Evolutionary conservation across 495 filamentous ascomycete species (phyloP), one percentile per base, ranked within the genome.

Genomic region (Bathelium albidoporum): DNA sequence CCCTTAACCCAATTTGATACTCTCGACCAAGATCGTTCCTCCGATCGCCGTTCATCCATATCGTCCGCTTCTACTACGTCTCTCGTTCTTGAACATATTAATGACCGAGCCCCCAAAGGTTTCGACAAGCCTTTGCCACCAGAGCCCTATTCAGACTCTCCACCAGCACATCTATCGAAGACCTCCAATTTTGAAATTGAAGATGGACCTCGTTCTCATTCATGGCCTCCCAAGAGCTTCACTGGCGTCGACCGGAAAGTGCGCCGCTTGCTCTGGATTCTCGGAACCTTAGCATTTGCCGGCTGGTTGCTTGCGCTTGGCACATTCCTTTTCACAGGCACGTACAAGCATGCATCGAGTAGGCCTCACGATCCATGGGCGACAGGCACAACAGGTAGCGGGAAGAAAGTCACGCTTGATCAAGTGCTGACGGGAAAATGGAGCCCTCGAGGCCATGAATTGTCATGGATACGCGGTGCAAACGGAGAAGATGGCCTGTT

Each of bases 401-500:
- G 89, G 14, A 94, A 87, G 75, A 82, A 85, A 43, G 80, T 97
- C 34, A 93, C 89, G 2, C 75, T 97, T 18, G 84, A 93, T 58
- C 87, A 96, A 69, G 84, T 96, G 12, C 77, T 93, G 72, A 72
- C 65, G 1, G 89, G 92, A 18, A 71, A 80, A 69, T 98, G 91
- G 91, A 75, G 75, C 10, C 74, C 90, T 24, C 75, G 74, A 49
- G 80, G 77, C 52, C 89, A 93, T 70, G 81, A 80, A 29, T 89
- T 97, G 61, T 85, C 86, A 12, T 98, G 94, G 94, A 93, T 97
- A 61, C 83, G 83, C 10, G 90, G 91, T 7, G 81, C 91, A 28
- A 80, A 88, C 60, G 91, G 90, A 29, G 88, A 96, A 73, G 92
- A 97, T 73, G 91, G 91, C 4, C 77, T 97, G 29, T 71, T 96